phyloP scores from a whole-genome alignment of 352 stramenopile genomes.

The Phytopythium helicoides region DNA sequence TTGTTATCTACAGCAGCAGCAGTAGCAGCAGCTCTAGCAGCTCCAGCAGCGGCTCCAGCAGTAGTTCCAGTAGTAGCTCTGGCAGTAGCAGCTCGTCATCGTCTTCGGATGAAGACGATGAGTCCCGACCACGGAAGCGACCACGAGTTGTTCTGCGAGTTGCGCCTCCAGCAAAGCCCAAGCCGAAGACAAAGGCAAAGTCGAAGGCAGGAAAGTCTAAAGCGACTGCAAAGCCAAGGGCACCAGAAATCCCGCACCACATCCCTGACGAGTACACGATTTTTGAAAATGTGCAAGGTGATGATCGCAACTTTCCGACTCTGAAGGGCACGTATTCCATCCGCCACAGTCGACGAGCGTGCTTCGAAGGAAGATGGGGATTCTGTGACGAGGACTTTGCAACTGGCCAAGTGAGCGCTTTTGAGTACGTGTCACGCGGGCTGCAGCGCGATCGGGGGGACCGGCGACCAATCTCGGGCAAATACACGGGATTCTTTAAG shows the following conservation, averaged over 20 bases:
- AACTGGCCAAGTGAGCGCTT: slow-evolving; percentile 43
- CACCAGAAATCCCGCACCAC: slow-evolving; percentile 22
- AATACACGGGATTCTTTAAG: slow-evolving; percentile 72
- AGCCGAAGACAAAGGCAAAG: no score
- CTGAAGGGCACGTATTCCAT: slow-evolving; percentile 54
- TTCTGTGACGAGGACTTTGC: slow-evolving; percentile 61
- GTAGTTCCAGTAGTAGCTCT: slow-evolving; percentile 10
- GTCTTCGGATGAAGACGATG: slow-evolving; percentile 8
- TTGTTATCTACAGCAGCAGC: slow-evolving; percentile 19
- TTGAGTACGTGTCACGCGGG: slow-evolving; percentile 57
- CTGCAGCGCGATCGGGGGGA: slow-evolving; percentile 35
- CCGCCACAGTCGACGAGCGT: slow-evolving; percentile 34
- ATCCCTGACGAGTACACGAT: slow-evolving; percentile 39
- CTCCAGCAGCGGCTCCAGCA: slow-evolving; percentile 14
- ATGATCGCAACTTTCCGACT: slow-evolving; percentile 44
- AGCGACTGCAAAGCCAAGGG: slow-evolving; percentile 19
- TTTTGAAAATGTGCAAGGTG: slow-evolving; percentile 37
- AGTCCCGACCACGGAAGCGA: background rate
- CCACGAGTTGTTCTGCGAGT: slow-evolving; percentile 1
- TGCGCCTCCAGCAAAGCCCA: background rate
- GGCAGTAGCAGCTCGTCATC: slow-evolving; percentile 23
- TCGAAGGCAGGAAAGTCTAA: background rate
- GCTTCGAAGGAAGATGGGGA: slow-evolving; percentile 56
- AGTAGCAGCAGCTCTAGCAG: slow-evolving; percentile 16
- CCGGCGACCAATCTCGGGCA: slow-evolving; percentile 56